These are phyloP conservation scores for Cladorrhinum sp. DNA, from an alignment of 2,329 filamentous ascomycete genomes.

Conservation along the genomic window DNA sequence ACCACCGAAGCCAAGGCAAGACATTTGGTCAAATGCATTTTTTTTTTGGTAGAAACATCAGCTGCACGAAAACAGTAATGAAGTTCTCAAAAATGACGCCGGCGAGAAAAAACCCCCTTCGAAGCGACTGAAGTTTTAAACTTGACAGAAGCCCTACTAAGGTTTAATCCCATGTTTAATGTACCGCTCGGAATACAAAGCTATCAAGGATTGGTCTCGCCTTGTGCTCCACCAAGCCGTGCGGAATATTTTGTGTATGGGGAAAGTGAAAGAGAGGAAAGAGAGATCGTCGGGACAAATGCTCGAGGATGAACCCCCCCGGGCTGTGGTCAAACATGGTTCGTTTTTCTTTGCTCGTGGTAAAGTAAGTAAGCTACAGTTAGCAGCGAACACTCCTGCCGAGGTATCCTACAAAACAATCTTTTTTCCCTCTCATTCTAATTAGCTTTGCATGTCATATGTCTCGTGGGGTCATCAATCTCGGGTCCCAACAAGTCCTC, in stretches of 20 bases:
- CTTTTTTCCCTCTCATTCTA: slow-evolving; percentile 4
- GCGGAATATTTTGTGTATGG: slow-evolving; percentile 46
- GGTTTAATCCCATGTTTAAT: slow-evolving; percentile 39
- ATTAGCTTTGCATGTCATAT: background rate
- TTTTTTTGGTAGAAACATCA: background rate
- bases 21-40: slow-evolving; percentile 40
- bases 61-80: background rate
- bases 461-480: background rate
- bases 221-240: slow-evolving; percentile 74
- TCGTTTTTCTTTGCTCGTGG: slow-evolving; percentile 11
- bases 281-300: slow-evolving; percentile 7
- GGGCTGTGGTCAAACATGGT: slow-evolving; percentile 9
- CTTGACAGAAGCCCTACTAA: background rate
- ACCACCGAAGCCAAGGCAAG: slow-evolving; percentile 38
- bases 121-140: background rate
- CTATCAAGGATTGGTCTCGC: slow-evolving; percentile 69
- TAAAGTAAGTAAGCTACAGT: slow-evolving; percentile 19
- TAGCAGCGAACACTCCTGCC: slow-evolving; percentile 12
- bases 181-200: slow-evolving; percentile 75
- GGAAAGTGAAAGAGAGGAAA: slow-evolving; percentile 10
- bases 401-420: slow-evolving; percentile 41
- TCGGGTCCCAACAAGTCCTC: background rate
- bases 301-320: background rate
- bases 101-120: slow-evolving; percentile 2
- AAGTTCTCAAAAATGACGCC: slow-evolving; percentile 13